Evolutionary conservation across 805 yeast genomes (phyloP).

Genomic region (Saturnispora bothae): DNA sequence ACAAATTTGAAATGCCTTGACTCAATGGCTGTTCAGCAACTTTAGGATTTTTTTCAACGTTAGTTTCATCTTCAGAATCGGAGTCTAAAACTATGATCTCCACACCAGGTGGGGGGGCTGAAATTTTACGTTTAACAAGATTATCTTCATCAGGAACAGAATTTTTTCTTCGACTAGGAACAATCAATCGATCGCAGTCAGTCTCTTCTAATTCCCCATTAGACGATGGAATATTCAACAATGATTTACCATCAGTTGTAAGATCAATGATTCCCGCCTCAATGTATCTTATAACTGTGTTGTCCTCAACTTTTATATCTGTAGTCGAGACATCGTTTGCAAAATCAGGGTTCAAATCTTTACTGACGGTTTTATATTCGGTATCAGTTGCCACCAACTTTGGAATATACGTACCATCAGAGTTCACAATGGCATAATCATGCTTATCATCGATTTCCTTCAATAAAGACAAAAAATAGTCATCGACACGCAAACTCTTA

Average conservation of each 20-base stretch:
- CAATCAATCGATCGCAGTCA: background rate
- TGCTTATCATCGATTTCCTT: slow-evolving; percentile 40
- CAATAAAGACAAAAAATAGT: slow-evolving; percentile 58
- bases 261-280: slow-evolving; percentile 6
- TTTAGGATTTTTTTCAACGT: too few relatives aligned
- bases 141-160: background rate
- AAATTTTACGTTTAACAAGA: too few relatives aligned
- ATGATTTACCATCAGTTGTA: background rate
- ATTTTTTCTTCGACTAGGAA: background rate
- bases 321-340: too few relatives aligned
- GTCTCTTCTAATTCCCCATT: background rate
- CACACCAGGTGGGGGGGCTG: background rate
- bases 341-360: too few relatives aligned
- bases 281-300: slow-evolving; percentile 7
- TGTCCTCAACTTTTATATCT: slow-evolving; percentile 10
- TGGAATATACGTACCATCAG: slow-evolving; percentile 66
- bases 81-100: slow-evolving; percentile 5
- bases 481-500: slow-evolving; percentile 60
- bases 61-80: slow-evolving; percentile 1
- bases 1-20: too few relatives aligned
- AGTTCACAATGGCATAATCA: slow-evolving; percentile 55
- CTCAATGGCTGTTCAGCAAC: too few relatives aligned
- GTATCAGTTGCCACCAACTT: slow-evolving; percentile 11
- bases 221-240: background rate
- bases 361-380: too few relatives aligned